These are phyloP conservation scores for Fagus crenata DNA, from an alignment of 306 rosid genomes.

Conservation along the genomic window DNA sequence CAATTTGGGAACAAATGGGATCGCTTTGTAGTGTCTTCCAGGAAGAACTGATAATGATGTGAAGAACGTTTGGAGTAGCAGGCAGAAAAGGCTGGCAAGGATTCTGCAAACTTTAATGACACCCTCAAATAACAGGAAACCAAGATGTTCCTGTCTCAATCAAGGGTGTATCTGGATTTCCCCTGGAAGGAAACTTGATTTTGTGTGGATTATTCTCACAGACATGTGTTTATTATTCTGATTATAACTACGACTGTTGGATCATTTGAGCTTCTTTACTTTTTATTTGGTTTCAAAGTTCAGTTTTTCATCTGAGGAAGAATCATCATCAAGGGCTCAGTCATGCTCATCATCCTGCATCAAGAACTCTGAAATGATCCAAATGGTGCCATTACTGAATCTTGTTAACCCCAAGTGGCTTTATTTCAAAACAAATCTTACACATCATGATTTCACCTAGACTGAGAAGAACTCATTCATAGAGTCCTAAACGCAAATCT, in stretches of 20 bases:
- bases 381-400: conserved; percentile 62
- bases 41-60: conserved; percentile 95
- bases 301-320: conserved; percentile 62
- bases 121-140: conserved; percentile 47
- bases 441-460: conserved; percentile 39
- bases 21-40: conserved; percentile 58
- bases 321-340: conserved; percentile 42
- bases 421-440: conserved; percentile 22
- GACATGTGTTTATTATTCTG: no score
- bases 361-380: conserved; percentile 37
- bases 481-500: conserved; percentile 27
- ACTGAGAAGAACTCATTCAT: conserved; percentile 35
- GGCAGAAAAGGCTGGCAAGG: conserved; percentile 81
- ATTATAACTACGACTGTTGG: not conserved
- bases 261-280: not conserved
- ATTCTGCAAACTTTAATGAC: conserved; percentile 53
- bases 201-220: no score
- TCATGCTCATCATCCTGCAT: conserved; percentile 36
- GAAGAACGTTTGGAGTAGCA: conserved; percentile 95
- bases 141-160: conserved; percentile 4
- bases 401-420: conserved; percentile 40
- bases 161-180: not conserved
- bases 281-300: conserved; percentile 50
- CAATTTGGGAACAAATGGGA: conserved; percentile 89
- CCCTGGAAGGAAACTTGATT: no score